Conservation (phyloP, 192 early-diverging fungal genomes). For the Podila verticillata region DNA sequence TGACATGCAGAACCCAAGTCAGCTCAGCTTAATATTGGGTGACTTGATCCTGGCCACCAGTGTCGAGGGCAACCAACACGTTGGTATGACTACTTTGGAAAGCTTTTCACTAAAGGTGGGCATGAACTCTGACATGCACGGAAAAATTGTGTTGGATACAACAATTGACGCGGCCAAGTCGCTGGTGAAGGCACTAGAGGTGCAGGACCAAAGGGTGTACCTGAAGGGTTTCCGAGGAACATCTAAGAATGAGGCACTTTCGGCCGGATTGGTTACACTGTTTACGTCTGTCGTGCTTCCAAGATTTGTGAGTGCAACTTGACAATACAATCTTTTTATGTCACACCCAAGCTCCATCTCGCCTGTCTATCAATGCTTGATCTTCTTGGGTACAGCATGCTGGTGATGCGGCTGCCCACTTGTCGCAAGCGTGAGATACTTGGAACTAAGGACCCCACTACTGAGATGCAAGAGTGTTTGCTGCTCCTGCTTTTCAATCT, state of each 20-base stretch:
- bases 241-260: conserved; percentile 21
- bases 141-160: conserved; percentile 9
- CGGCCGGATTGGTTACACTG: conserved; percentile 11
- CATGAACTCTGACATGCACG: conserved; percentile 6
- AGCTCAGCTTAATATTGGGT: conserved; percentile 14
- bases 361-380: conserved; percentile 1
- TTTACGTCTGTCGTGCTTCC: neutral
- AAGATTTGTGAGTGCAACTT: neutral
- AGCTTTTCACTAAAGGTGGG: conserved; percentile 18
- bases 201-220: conserved; percentile 1
- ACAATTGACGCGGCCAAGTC: conserved; percentile 8
- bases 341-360: too few species aligned
- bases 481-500: conserved; percentile 13
- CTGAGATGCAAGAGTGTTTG: conserved; percentile 4
- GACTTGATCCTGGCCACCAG: conserved; percentile 1
- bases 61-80: neutral
- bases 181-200: conserved; percentile 5
- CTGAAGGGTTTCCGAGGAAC: conserved; percentile 27
- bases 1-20: conserved; percentile 24
- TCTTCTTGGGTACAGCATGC: conserved; percentile 31
- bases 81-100: conserved; percentile 1
- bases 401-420: conserved; percentile 12
- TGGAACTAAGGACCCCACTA: neutral
- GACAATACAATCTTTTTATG: too few species aligned
- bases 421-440: conserved; percentile 6